These are phyloP conservation scores for Cercospora sp. DNA, from an alignment of 2,329 filamentous ascomycete genomes.

Conservation along the genomic window DNA sequence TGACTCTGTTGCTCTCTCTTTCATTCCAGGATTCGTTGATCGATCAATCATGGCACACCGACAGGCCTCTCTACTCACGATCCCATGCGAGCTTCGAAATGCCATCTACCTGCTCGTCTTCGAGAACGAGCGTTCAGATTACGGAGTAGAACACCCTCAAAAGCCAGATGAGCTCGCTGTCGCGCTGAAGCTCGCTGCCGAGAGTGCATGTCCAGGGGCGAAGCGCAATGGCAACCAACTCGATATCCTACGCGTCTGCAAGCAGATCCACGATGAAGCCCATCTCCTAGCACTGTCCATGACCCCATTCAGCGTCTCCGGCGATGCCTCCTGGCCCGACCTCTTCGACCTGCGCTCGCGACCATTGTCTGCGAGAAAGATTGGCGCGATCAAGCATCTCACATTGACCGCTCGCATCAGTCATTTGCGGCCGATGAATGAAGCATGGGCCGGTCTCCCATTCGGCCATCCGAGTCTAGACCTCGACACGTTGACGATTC, in stretches of 20 bases:
- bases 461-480: conserved; percentile 37
- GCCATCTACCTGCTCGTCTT: conserved; percentile 35
- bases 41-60: conserved; percentile 10
- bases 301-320: conserved; percentile 34
- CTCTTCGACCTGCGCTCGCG: conserved; percentile 31
- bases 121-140: conserved; percentile 13
- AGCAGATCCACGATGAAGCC: conserved; percentile 35
- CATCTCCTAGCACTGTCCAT: conserved; percentile 36
- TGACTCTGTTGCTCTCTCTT: neutral
- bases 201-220: neutral
- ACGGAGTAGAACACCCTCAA: neutral
- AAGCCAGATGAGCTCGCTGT: conserved; percentile 18
- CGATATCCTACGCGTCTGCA: conserved; percentile 28
- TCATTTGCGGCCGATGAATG: conserved; percentile 39
- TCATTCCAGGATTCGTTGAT: neutral
- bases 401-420: conserved; percentile 37
- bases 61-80: conserved; percentile 30
- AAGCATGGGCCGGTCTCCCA: conserved; percentile 38
- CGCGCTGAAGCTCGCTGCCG: conserved; percentile 19
- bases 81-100: conserved; percentile 35
- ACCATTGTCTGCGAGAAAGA: conserved; percentile 24
- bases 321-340: conserved; percentile 30
- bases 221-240: conserved; percentile 19
- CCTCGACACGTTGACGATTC: conserved; percentile 37
- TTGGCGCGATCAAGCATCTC: conserved; percentile 37